Base-by-base conservation (phyloP, 495 filamentous ascomycete species). In the Penicillium taxi region DNA sequence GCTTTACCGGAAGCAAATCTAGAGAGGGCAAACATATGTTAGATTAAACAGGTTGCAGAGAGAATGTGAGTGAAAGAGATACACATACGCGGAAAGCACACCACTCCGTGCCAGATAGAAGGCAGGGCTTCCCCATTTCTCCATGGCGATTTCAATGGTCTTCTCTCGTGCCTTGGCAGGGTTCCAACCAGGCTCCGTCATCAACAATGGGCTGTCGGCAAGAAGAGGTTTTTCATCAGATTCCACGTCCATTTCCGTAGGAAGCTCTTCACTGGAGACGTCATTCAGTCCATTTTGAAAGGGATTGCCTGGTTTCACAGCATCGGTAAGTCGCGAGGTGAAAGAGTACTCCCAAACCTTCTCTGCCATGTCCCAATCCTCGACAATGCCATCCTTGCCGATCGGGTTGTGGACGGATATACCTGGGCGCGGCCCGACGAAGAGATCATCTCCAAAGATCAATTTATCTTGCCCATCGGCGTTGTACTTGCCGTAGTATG, bases 121-220 rank as follows among this genome's bases (percentile, higher is more conserved):
- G 3, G 91, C 91, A 9, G 91, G 91, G 24, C 77, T 79, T 11
- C 87, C 89, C 82, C 90, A 98, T 45, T 76, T 82, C 70, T 98
- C 91, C 78, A 98, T 95, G 19, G 81, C 85, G 36, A 95, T 76
- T 62, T 98, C 93, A 47, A 96, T 86, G 5, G 80, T 79, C 69
- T 86, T 89, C 59, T 98, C 91, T 24, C 91, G 73, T 41, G 81
- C 77, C 62, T 94, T 96, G 11, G 74, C 58, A 14, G 81, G 67
- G 56, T 94, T 96, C 90, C 89, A 96, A 18, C 84, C 82, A 14
- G 86, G 82, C 65, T 98, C 91, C 4, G 84, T 94, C 81, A 96
- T 86, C 26, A 98, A 72, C 45, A 98, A 66, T 9, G 91, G 93
- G 57, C 81, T 89, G 47, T 98, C 93, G 16, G 77, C 73, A 33